phyloP scores from a whole-genome alignment of 2,329 filamentous ascomycete genomes.

The Chaetomium sp. region DNA sequence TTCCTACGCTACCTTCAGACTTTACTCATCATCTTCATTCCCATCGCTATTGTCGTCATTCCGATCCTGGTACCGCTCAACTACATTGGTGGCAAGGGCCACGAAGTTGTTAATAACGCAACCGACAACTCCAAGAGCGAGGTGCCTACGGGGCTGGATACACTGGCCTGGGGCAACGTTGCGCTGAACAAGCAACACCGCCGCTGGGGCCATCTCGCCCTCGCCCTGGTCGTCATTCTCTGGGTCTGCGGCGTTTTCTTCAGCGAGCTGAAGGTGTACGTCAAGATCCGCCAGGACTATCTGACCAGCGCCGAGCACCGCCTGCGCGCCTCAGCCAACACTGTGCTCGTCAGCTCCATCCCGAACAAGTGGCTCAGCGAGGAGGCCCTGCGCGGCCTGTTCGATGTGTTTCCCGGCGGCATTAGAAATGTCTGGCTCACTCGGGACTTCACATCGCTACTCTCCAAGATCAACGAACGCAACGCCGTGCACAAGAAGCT shows the following conservation, averaged over 20 bases:
- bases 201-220: conserved; percentile 77
- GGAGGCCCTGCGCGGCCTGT: conserved; percentile 74
- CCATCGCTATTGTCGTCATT: conserved; percentile 69
- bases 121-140: conserved; percentile 32
- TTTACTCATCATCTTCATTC: conserved; percentile 85
- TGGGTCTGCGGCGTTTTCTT: conserved; percentile 89
- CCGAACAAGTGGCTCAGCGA: conserved; percentile 84
- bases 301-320: conserved; percentile 92
- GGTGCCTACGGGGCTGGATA: conserved; percentile 64
- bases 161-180: conserved; percentile 85
- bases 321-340: conserved; percentile 87
- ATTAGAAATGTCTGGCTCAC: conserved; percentile 97
- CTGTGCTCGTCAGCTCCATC: conserved; percentile 86
- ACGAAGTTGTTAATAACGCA: conserved; percentile 39
- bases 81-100: conserved; percentile 61
- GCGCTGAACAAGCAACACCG: conserved; percentile 55
- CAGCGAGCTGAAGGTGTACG: conserved; percentile 76
- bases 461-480: conserved; percentile 75
- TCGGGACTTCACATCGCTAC: conserved; percentile 73
- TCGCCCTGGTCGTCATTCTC: conserved; percentile 69
- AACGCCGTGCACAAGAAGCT: conserved; percentile 64
- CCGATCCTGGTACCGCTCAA: conserved; percentile 87
- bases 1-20: conserved; percentile 78
- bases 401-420: conserved; percentile 93
- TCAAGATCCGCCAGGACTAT: conserved; percentile 90